Evolutionary conservation across 306 rosid genomes (phyloP).

Genomic region (Senna tora): DNA sequence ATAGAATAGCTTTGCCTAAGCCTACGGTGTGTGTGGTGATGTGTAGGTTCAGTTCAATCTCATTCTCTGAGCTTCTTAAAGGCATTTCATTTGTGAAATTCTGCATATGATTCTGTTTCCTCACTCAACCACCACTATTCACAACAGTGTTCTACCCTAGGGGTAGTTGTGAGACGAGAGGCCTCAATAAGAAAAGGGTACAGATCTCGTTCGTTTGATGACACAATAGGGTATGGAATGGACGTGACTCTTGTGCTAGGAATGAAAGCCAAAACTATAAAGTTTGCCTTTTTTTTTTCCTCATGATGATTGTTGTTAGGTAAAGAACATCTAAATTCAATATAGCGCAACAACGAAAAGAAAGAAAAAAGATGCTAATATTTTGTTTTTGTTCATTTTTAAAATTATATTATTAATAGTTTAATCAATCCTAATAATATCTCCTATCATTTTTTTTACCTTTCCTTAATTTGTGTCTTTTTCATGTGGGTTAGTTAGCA

Average conservation of each 20-base stretch:
- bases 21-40: not conserved
- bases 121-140: slow-evolving; percentile 1
- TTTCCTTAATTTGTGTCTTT: not conserved
- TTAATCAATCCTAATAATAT: too few species aligned
- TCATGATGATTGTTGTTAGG: not conserved
- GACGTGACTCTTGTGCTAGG: not conserved
- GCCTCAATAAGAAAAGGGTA: not conserved
- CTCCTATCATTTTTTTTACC: too few species aligned
- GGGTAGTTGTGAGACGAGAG: slow-evolving; percentile 40
- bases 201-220: not conserved
- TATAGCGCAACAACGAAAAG: too few species aligned
- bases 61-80: not conserved
- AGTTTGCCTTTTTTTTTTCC: not conserved
- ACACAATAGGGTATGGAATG: not conserved
- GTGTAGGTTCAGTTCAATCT: not conserved
- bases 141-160: slow-evolving; percentile 2
- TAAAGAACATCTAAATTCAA: too few species aligned
- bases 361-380: too few species aligned
- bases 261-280: not conserved
- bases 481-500: too few species aligned
- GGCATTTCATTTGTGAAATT: not conserved
- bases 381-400: too few species aligned
- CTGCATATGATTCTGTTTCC: not conserved
- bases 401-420: too few species aligned
- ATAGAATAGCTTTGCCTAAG: not conserved